phyloP scores from a whole-genome alignment of 352 stramenopile species.

The Globisporangium splendens region DNA sequence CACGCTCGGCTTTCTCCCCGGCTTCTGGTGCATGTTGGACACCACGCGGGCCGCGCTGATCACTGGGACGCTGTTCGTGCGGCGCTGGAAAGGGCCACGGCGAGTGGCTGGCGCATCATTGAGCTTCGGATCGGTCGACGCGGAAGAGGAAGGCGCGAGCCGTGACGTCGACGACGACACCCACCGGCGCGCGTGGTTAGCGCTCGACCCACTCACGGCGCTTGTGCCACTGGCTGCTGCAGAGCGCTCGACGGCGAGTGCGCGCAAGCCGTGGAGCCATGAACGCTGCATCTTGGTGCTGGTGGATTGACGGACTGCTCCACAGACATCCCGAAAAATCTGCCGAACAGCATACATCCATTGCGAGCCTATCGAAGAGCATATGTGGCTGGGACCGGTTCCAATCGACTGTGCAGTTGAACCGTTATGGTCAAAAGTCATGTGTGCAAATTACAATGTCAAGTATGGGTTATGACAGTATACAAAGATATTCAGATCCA shows the following conservation, averaged over 20 bases:
- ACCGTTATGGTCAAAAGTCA: background rate
- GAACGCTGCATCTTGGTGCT: constrained; percentile 8
- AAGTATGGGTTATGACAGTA: background rate
- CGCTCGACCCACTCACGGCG: background rate
- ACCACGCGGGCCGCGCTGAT: constrained; percentile 13
- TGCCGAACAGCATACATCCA: background rate
- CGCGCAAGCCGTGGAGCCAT: constrained; percentile 10
- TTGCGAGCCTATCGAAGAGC: background rate
- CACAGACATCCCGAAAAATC: background rate
- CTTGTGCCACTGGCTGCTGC: background rate
- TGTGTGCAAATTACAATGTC: background rate
- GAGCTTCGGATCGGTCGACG: background rate
- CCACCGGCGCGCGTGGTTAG: background rate
- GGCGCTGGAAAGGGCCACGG: constrained; percentile 5
- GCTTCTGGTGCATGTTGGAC: constrained; percentile 9
- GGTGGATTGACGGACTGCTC: too few species aligned
- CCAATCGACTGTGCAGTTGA: background rate
- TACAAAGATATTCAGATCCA: background rate
- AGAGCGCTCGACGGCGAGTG: background rate
- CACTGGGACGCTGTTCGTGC: constrained; percentile 6
- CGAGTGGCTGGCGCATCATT: background rate
- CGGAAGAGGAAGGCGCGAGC: background rate
- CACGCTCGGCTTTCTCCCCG: constrained; percentile 6
- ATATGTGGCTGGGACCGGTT: background rate
- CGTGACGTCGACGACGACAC: constrained; percentile 2